A percentile compares a stretch with the other conserved stretches of the same genome.
Evolutionary conservation across 192 early-diverging fungal species (phyloP).

Genomic region (Nowakowskiella sp.): DNA sequence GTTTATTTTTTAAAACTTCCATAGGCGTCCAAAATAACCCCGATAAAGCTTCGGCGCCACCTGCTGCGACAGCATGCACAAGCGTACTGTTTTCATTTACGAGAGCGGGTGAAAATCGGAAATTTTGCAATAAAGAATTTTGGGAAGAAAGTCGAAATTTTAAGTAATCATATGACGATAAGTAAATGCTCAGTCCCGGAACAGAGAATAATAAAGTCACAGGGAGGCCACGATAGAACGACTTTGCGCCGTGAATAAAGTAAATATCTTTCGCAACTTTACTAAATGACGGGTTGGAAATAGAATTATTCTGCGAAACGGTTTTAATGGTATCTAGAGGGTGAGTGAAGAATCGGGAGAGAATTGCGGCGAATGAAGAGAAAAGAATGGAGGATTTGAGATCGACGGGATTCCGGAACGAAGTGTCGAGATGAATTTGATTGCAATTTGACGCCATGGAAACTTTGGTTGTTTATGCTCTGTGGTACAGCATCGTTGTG

Average conservation of each 20-base stretch:
- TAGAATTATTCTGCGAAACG: conserved; percentile 43
- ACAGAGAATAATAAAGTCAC: conserved; percentile 62
- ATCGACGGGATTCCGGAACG: too few relatives aligned
- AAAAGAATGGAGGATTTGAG: too few relatives aligned
- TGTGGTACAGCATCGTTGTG: too few relatives aligned
- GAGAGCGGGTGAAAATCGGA: not conserved
- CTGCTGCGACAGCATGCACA: conserved; percentile 53
- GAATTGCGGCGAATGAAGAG: conserved; percentile 42
- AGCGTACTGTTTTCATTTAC: conserved; percentile 27
- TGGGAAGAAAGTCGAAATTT: conserved; percentile 42
- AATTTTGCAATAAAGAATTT: conserved; percentile 7
- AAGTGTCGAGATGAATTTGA: too few relatives aligned
- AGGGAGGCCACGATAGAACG: conserved; percentile 56
- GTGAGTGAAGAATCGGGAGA: conserved; percentile 56
- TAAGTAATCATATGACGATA: conserved; percentile 58
- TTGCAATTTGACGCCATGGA: too few relatives aligned
- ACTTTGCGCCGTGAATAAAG: conserved; percentile 3
- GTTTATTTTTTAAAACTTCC: conserved; percentile 71
- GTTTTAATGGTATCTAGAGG: conserved; percentile 76
- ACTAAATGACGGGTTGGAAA: conserved; percentile 19
- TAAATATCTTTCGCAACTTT: not conserved
- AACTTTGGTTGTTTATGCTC: too few relatives aligned
- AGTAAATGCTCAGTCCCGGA: conserved; percentile 63
- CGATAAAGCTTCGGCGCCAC: conserved; percentile 53
- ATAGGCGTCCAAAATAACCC: conserved; percentile 77